Base-by-base conservation (phyloP, 1,139 yeast genomes). In the Pichia terricola region DNA sequence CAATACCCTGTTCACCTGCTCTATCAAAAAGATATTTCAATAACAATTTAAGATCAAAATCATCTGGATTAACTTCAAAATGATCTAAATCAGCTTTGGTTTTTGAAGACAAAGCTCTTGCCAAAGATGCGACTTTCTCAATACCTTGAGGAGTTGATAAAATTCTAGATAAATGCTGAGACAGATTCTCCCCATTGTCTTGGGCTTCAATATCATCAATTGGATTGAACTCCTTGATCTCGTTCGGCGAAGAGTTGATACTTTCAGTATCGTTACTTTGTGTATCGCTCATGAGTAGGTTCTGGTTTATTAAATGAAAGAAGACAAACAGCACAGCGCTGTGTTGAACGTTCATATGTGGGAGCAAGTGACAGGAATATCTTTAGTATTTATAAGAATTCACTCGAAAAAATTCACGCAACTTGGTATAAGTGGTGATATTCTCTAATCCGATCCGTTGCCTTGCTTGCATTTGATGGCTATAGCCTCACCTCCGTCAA, bases 1-100 rank as follows among this genome's bases (percentile, higher is more conserved):
- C 69, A 39, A 69, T 64, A 47, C 77, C 76, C 51, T 70, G 70
- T 40, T 66, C 68, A 34, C 58, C 54, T 37, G 59, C 54, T 45
- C 58, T 59, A 39, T 58, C 57, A 38, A 66, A 60, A 45, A 67
- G 53, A 48, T 66, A 66, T 43, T 68, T 62, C 41, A 72, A 57
- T 32, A 72, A 49, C 27, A 68, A 58, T 43, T 64, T 46, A 34
- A 56, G 47, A 42, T 55, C 59, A 38, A 56, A 56, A 40, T 53
- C 45, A 4, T 55, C 53, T 28, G 51, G 49, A 39, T 52, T 50
- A 34, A 56, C 46, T 48, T 55, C 60, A 38, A 56, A 56, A 26
- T 48, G 48, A 28, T 53, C 56, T 32, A 56, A 45, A 30, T 56
- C 53, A 6, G 53, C 57, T 34, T 55, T 56, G 10, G 60, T 56